These are phyloP conservation scores for Chlorella sp. DNA, from an alignment of 139 green algal species.

Conservation along the genomic window DNA sequence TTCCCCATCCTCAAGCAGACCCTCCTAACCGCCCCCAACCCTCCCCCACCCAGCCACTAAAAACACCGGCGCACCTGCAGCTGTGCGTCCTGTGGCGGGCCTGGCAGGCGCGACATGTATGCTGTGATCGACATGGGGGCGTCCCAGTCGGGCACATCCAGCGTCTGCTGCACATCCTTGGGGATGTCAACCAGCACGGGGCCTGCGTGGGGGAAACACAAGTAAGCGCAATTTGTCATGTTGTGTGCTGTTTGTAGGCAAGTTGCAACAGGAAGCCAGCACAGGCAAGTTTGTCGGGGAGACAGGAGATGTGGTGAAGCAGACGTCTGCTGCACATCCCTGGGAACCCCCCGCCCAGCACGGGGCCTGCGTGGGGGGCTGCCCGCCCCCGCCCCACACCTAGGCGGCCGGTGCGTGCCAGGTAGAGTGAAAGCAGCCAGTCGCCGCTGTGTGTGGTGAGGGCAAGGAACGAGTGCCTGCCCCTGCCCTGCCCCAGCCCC, in stretches of 20 bases:
- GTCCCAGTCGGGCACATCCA: slow-evolving; percentile 93
- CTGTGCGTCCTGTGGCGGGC: slow-evolving; percentile 33
- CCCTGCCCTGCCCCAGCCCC: too few relatives aligned
- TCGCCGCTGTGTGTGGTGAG: too few relatives aligned
- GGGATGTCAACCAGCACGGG: slow-evolving; percentile 98
- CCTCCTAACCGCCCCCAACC: slow-evolving; percentile 45
- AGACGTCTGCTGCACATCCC: too few relatives aligned
- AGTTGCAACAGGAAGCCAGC: too few relatives aligned
- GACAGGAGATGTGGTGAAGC: too few relatives aligned
- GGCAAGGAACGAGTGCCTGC: too few relatives aligned
- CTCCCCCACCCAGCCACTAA: neutral
- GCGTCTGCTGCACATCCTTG: slow-evolving; percentile 99
- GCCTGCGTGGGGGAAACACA: slow-evolving; percentile 42
- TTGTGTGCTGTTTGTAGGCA: too few relatives aligned
- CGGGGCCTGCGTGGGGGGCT: too few relatives aligned
- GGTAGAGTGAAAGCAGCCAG: too few relatives aligned
- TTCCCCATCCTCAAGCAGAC: too few relatives aligned
- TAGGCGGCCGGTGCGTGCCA: slow-evolving; percentile 91
- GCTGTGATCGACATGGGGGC: slow-evolving; percentile 81
- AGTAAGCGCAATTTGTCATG: neutral
- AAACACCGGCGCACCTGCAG: slow-evolving; percentile 34
- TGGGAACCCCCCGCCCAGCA: too few relatives aligned
- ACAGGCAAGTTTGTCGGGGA: too few relatives aligned
- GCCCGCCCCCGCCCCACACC: slow-evolving; percentile 40
- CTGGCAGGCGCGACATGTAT: slow-evolving; percentile 93